Conservation (phyloP, 2,329 filamentous ascomycete genomes). For the Colletotrichum chlorophyti region DNA sequence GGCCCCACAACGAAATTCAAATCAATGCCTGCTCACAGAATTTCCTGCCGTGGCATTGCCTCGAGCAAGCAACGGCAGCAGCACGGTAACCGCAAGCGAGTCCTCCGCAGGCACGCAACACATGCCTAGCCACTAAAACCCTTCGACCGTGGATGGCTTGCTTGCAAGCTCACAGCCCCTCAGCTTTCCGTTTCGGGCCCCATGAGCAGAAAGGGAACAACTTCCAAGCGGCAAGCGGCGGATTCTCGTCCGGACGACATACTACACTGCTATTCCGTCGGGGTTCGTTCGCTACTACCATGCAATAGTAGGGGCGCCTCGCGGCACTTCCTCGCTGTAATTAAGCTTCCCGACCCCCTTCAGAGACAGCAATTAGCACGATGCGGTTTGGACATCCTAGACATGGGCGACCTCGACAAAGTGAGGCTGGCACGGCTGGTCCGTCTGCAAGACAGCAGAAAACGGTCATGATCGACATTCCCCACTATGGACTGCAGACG, state of each 20-base stretch:
- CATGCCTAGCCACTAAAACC: conserved; percentile 16
- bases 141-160: background rate
- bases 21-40: conserved; percentile 27
- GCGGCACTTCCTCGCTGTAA: conserved; percentile 42
- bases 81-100: conserved; percentile 4
- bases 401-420: conserved; percentile 17
- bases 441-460: conserved; percentile 30
- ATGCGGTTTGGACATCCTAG: conserved; percentile 16
- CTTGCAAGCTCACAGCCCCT: background rate
- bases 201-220: background rate
- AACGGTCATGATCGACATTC: conserved; percentile 37
- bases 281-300: background rate
- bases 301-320: conserved; percentile 29
- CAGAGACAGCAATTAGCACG: conserved; percentile 11
- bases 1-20: conserved; percentile 25
- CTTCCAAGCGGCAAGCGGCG: background rate
- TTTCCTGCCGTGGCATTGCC: conserved; percentile 14
- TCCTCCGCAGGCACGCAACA: background rate
- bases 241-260: no score
- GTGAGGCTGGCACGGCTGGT: conserved; percentile 29
- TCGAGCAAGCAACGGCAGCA: conserved; percentile 3
- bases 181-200: background rate
- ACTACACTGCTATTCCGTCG: background rate
- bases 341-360: conserved; percentile 27
- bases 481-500: conserved; percentile 33